Percentiles rank a stretch among this genome's conserved stretches.
Conservation (phyloP, 106 monocot genomes). For the Acorus gramineus region DNA sequence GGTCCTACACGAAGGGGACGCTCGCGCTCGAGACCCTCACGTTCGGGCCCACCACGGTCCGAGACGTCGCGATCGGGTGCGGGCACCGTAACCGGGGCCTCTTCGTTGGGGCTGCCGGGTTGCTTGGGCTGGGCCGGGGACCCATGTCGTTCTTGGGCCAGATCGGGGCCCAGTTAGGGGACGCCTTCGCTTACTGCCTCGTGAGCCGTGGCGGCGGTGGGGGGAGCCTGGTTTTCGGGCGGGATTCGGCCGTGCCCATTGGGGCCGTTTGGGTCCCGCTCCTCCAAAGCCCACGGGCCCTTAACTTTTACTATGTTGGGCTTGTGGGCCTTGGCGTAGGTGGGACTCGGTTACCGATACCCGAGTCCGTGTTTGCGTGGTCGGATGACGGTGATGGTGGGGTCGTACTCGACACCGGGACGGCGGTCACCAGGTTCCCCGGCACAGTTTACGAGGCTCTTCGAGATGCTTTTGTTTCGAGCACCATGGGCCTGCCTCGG, state of each 20-base stretch:
- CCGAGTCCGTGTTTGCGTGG: slow-evolving; percentile 31
- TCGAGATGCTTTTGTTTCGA: slow-evolving; percentile 28
- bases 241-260: slow-evolving; percentile 37
- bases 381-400: slow-evolving; percentile 41
- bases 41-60: slow-evolving; percentile 32
- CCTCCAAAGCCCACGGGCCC: slow-evolving; percentile 41
- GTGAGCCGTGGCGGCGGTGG: slow-evolving; percentile 27
- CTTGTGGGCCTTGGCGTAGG: slow-evolving; percentile 57
- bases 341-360: slow-evolving; percentile 26
- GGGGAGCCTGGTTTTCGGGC: slow-evolving; percentile 56
- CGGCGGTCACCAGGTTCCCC: slow-evolving; percentile 61
- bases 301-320: slow-evolving; percentile 72
- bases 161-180: slow-evolving; percentile 60
- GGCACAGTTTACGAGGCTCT: slow-evolving; percentile 38
- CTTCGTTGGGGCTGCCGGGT: slow-evolving; percentile 54
- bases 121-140: slow-evolving; percentile 71
- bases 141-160: slow-evolving; percentile 65
- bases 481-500: slow-evolving; percentile 32
- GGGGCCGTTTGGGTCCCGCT: slow-evolving; percentile 81
- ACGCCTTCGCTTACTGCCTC: slow-evolving; percentile 71
- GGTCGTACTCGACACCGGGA: slow-evolving; percentile 65
- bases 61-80: slow-evolving; percentile 62
- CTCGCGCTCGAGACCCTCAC: slow-evolving; percentile 63
- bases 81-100: slow-evolving; percentile 76
- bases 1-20: slow-evolving; percentile 64